phyloP scores from a whole-genome alignment of 2,329 filamentous ascomycete genomes.

The Venturia nashicola region DNA sequence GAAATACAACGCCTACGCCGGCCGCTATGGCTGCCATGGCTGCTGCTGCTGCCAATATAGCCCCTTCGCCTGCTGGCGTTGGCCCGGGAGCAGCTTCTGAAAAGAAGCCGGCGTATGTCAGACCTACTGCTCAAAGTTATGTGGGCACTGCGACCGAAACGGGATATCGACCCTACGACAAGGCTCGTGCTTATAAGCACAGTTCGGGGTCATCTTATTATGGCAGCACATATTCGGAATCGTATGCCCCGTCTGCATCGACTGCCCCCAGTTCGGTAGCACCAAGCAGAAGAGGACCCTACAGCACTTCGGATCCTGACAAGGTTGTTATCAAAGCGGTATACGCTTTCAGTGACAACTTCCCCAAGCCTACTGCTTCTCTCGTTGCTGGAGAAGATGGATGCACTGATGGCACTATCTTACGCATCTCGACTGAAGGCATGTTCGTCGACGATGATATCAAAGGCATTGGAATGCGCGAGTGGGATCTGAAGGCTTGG shows the following conservation, averaged over 20 bases:
- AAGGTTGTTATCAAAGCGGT: conserved; percentile 95
- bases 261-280: conserved; percentile 77
- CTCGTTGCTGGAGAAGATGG: conserved; percentile 72
- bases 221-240: conserved; percentile 48
- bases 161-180: conserved; percentile 69
- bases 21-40: conserved; percentile 22
- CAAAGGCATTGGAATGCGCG: conserved; percentile 77
- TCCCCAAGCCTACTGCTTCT: conserved; percentile 76
- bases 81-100: neutral
- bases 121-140: conserved; percentile 44
- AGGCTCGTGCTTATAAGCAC: conserved; percentile 34
- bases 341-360: conserved; percentile 83
- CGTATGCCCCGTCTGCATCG: conserved; percentile 73
- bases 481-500: conserved; percentile 99
- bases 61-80: conserved; percentile 11
- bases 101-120: conserved; percentile 25
- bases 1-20: conserved; percentile 14
- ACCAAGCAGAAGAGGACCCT: conserved; percentile 65
- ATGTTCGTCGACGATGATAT: conserved; percentile 97
- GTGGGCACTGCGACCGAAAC: conserved; percentile 54
- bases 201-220: conserved; percentile 42
- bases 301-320: conserved; percentile 79
- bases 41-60: conserved; percentile 15
- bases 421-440: conserved; percentile 86
- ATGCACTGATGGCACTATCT: conserved; percentile 83